Percentiles rank a stretch among this genome's conserved stretches.
phyloP scores from a whole-genome alignment of 1,284 basidiomycete species.

The Xanthoconium separans region DNA sequence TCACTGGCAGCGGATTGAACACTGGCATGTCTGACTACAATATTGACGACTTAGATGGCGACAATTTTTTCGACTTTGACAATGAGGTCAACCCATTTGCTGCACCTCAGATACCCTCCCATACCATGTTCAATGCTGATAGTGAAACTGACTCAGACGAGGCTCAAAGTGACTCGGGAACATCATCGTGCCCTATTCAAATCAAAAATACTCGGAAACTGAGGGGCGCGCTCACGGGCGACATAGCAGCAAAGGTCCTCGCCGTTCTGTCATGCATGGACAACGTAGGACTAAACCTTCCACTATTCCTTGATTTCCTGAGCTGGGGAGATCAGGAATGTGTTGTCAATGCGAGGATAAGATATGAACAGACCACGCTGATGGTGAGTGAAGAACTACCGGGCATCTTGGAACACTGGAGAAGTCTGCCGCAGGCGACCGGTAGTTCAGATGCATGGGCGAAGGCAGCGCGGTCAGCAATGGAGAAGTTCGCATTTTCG shows the following conservation, averaged over 20 bases:
- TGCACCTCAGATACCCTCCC: conserved; percentile 2
- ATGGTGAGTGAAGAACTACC: conserved; percentile 1
- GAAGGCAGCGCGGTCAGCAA: not conserved
- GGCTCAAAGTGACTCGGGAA: not conserved
- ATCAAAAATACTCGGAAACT: not conserved
- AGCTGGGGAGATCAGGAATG: conserved; percentile 7
- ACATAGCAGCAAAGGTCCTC: not conserved
- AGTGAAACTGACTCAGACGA: not conserved
- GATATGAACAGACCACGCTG: not conserved
- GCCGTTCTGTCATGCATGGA: conserved; percentile 1
- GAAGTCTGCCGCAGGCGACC: not conserved
- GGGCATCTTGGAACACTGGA: not conserved
- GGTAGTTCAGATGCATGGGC: not conserved
- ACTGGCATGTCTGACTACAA: not conserved
- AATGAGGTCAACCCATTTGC: not conserved
- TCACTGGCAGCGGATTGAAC: not conserved
- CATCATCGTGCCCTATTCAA: not conserved
- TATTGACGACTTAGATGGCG: not conserved
- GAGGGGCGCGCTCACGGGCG: not conserved
- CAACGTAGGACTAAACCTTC: conserved; percentile 2
- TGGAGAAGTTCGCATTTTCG: not conserved
- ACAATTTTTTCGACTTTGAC: conserved; percentile 5
- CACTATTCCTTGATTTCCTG: not conserved
- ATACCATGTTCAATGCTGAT: not conserved
- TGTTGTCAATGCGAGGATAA: not conserved